phyloP scores from a whole-genome alignment of 805 yeast species.

The Lipomyces sp. region DNA sequence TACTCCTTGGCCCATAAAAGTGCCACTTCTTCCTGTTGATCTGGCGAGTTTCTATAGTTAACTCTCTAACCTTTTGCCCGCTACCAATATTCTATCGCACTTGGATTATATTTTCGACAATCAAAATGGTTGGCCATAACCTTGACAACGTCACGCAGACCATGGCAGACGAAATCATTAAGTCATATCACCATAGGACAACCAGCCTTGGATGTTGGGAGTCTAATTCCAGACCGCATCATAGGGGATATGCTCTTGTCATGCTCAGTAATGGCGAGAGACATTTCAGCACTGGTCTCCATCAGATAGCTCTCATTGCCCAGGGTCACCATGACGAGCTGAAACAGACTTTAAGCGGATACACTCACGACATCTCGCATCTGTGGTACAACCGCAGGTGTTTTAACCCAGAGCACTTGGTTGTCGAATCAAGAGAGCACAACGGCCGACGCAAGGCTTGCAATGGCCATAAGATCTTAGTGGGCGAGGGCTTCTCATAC shows the following conservation, averaged over 20 bases:
- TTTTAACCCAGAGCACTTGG: neutral
- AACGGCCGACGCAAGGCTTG: neutral
- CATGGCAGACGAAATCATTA: neutral
- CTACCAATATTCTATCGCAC: neutral
- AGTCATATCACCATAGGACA: neutral
- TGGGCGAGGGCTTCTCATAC: neutral
- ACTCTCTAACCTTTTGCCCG: neutral
- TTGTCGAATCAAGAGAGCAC: neutral
- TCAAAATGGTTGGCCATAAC: neutral
- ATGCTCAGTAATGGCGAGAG: neutral
- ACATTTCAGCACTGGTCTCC: neutral
- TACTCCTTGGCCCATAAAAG: no score
- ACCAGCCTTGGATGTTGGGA: neutral
- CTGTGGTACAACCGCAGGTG: neutral
- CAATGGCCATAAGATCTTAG: neutral
- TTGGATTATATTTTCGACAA: neutral
- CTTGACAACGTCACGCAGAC: neutral
- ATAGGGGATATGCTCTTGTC: neutral
- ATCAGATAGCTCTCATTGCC: neutral
- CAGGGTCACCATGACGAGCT: neutral
- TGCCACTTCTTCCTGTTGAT: no score
- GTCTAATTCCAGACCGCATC: neutral
- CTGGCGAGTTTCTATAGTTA: no score
- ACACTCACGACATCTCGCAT: neutral
- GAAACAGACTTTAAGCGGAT: neutral